Conservation (phyloP, 352 stramenopile species). For the Pythium aristosporum region DNA sequence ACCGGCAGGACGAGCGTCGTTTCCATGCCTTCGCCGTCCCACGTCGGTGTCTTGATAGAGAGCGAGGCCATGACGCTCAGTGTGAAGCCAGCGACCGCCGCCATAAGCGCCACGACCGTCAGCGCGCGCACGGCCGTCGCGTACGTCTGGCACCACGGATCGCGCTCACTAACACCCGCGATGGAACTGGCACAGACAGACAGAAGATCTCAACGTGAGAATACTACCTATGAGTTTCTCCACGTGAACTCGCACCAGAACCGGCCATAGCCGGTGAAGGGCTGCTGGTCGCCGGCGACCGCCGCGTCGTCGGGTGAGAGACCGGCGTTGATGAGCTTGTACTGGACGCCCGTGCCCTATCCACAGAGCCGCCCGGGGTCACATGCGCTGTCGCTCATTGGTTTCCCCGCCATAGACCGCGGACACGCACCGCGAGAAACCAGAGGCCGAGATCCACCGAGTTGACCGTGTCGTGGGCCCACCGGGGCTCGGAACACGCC, state of each 20-base stretch:
- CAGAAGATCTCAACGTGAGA: not conserved
- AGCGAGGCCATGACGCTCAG: slow-evolving; percentile 52
- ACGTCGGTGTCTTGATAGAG: slow-evolving; percentile 65
- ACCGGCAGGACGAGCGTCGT: slow-evolving; percentile 53
- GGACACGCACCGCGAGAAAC: slow-evolving; percentile 45
- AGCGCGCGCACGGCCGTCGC: slow-evolving; percentile 47
- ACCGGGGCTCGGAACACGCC: slow-evolving; percentile 47
- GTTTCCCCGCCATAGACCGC: not conserved
- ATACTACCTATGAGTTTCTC: too few relatives aligned
- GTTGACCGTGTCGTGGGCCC: slow-evolving; percentile 65
- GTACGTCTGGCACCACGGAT: slow-evolving; percentile 68
- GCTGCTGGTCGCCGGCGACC: slow-evolving; percentile 13
- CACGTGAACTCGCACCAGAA: slow-evolving; percentile 21
- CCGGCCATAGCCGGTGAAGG: slow-evolving; percentile 23
- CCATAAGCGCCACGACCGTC: slow-evolving; percentile 50
- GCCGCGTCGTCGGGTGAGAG: slow-evolving; percentile 27
- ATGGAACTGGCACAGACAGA: slow-evolving; percentile 18
- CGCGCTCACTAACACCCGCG: slow-evolving; percentile 17
- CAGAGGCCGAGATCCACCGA: slow-evolving; percentile 75
- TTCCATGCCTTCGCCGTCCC: slow-evolving; percentile 65
- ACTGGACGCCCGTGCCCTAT: slow-evolving; percentile 67
- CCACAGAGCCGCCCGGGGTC: not conserved
- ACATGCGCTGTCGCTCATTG: not conserved
- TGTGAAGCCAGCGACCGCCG: slow-evolving; percentile 53
- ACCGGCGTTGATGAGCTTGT: slow-evolving; percentile 82